phyloP scores from a whole-genome alignment of 352 stramenopile species.

The Pythium monospermum region DNA sequence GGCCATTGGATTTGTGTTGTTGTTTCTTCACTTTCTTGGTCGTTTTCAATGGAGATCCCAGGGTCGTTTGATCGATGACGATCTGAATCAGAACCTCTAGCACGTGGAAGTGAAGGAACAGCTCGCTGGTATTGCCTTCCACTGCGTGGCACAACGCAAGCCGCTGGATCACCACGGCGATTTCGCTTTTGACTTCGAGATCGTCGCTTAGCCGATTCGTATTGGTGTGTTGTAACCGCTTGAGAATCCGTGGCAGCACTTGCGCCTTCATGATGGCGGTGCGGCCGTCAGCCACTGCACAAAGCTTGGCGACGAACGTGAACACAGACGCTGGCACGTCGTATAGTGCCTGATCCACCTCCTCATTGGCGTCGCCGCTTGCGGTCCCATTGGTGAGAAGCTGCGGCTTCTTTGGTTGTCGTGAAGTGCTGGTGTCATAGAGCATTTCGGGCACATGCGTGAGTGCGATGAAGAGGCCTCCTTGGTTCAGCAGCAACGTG shows the following conservation, averaged over 20 bases:
- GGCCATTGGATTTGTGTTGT: constrained; percentile 9
- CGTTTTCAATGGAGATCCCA: constrained; percentile 1
- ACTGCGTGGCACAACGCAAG: constrained; percentile 48
- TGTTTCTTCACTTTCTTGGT: constrained; percentile 14
- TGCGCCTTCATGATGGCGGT: constrained; percentile 54
- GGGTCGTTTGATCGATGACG: constrained; percentile 13
- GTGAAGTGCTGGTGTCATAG: constrained; percentile 17
- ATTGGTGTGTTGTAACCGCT: constrained; percentile 52
- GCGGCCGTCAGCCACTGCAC: constrained; percentile 50
- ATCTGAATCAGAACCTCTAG: constrained; percentile 39
- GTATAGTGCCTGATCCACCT: too few species aligned
- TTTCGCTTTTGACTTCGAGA: constrained; percentile 59
- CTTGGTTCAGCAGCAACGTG: constrained; percentile 41
- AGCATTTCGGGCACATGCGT: constrained; percentile 53
- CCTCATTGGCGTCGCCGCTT: too few species aligned
- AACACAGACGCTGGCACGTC: constrained; percentile 59
- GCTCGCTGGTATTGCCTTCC: constrained; percentile 62
- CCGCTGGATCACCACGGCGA: constrained; percentile 43
- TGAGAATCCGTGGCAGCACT: constrained; percentile 60
- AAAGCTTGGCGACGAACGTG: constrained; percentile 58
- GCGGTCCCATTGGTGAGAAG: constrained; percentile 37
- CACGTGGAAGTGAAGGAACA: constrained; percentile 65
- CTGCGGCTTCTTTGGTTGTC: neutral
- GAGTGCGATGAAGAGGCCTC: constrained; percentile 48
- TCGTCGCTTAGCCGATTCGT: constrained; percentile 17